Percentiles rank a stretch among this genome's conserved stretches.
phyloP scores from a whole-genome alignment of 2,329 filamentous ascomycete species.

The Hypoxylon sp. region DNA sequence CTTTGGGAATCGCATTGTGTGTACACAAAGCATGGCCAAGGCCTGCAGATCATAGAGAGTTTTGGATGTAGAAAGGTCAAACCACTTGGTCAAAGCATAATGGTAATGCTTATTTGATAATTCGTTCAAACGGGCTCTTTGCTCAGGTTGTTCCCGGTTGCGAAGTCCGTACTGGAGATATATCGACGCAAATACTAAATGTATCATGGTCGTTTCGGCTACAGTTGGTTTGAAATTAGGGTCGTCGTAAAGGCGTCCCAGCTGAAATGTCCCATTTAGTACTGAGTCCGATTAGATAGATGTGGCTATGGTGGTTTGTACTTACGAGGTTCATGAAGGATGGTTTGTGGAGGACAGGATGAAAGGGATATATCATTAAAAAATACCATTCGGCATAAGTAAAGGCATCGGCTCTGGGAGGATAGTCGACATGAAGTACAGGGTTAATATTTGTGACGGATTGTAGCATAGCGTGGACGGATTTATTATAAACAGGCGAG shows the following conservation, averaged over 20 bases:
- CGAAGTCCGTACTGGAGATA: conserved; percentile 83
- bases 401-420: conserved; percentile 74
- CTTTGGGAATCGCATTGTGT: conserved; percentile 84
- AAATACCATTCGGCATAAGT: conserved; percentile 84
- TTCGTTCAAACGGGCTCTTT: conserved; percentile 70
- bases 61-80: conserved; percentile 73
- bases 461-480: conserved; percentile 78
- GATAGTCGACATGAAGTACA: conserved; percentile 71
- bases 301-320: conserved; percentile 24
- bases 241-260: conserved; percentile 79
- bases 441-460: conserved; percentile 74
- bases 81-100: conserved; percentile 78
- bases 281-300: conserved; percentile 11
- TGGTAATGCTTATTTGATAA: conserved; percentile 85
- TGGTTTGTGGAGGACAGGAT: conserved; percentile 83
- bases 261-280: conserved; percentile 57
- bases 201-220: conserved; percentile 78
- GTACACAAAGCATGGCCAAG: conserved; percentile 77
- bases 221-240: conserved; percentile 72
- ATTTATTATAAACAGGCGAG: conserved; percentile 76
- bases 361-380: conserved; percentile 77
- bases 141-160: conserved; percentile 71
- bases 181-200: conserved; percentile 85
- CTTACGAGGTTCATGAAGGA: conserved; percentile 78
- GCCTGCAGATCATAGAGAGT: conserved; percentile 80